Conservation (phyloP, 2,329 filamentous ascomycete species). For the Xylariaceae sp. region DNA sequence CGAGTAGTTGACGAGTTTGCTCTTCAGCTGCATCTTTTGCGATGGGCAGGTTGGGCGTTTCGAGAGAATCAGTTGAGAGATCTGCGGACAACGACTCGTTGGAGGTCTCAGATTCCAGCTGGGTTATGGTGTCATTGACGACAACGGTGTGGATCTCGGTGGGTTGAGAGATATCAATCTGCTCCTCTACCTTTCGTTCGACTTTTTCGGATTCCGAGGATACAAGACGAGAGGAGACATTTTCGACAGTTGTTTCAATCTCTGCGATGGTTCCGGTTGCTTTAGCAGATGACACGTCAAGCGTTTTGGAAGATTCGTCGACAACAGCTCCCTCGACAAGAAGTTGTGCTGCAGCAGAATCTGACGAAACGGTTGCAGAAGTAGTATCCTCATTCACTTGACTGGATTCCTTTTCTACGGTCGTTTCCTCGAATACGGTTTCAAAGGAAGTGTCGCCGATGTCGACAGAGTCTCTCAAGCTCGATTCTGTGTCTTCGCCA, state of each 20-base stretch:
- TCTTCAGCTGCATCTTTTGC: background rate
- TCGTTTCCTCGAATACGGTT: slow-evolving; percentile 24
- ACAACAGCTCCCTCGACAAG: slow-evolving; percentile 2
- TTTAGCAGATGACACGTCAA: slow-evolving; percentile 5
- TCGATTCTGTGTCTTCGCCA: slow-evolving; percentile 21
- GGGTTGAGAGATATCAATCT: background rate
- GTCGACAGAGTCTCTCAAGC: slow-evolving; percentile 21
- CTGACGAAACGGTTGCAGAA: slow-evolving; percentile 12
- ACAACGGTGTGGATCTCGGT: background rate
- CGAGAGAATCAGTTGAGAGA: background rate
- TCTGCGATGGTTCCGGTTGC: background rate
- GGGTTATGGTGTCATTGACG: background rate
- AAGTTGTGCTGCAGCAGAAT: slow-evolving; percentile 13
- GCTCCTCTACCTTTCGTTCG: slow-evolving; percentile 25
- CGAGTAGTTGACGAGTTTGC: background rate
- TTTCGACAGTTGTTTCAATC: slow-evolving; percentile 4
- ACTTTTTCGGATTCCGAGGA: slow-evolving; percentile 41
- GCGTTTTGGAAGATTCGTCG: slow-evolving; percentile 1
- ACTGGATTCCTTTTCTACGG: slow-evolving; percentile 31
- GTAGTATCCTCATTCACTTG: slow-evolving; percentile 16
- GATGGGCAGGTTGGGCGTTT: background rate
- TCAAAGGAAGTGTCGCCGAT: slow-evolving; percentile 21
- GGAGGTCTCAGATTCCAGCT: background rate
- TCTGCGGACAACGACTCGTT: background rate
- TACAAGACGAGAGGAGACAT: slow-evolving; percentile 14